Evolutionary conservation across 208 protist genomes (phyloP).

Genomic region (Lotmaria passim): DNA sequence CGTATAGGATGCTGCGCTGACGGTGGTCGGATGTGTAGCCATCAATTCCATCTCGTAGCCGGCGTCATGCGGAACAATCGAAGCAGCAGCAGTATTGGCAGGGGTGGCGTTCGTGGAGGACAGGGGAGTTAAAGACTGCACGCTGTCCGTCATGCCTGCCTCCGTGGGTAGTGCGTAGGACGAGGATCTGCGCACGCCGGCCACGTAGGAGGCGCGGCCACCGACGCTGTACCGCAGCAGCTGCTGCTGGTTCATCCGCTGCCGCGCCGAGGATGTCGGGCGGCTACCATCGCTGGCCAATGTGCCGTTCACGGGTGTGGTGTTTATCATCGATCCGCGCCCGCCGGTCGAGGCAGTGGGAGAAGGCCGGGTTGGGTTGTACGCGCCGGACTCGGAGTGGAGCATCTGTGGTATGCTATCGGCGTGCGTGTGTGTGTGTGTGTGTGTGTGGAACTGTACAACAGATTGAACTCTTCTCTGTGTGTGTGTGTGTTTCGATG

Average conservation of each 20-base stretch:
- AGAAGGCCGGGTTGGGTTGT: neutral
- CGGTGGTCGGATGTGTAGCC: neutral
- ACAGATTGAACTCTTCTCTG: too few relatives aligned
- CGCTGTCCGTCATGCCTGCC: neutral
- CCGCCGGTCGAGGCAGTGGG: neutral
- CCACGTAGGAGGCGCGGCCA: conserved; percentile 22
- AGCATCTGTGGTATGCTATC: conserved; percentile 9
- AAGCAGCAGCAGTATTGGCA: too few relatives aligned
- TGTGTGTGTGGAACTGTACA: neutral
- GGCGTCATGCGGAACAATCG: too few relatives aligned
- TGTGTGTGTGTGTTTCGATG: neutral
- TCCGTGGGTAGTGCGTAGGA: conserved; percentile 13
- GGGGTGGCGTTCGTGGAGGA: neutral
- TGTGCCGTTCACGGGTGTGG: neutral
- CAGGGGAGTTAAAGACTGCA: neutral
- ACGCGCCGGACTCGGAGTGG: neutral
- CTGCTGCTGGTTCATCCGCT: conserved; percentile 28
- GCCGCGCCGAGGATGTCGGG: neutral
- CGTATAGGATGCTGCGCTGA: neutral
- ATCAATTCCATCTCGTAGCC: neutral
- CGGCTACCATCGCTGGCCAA: neutral
- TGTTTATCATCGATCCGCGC: conserved; percentile 17
- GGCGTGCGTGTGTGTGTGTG: neutral
- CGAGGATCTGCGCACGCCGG: conserved; percentile 25
- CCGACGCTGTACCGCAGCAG: conserved; percentile 24